A percentile compares a stretch with the other conserved stretches of the same genome.
Conservation (phyloP, 1,284 basidiomycete genomes). For the Microbotryum saponariae region DNA sequence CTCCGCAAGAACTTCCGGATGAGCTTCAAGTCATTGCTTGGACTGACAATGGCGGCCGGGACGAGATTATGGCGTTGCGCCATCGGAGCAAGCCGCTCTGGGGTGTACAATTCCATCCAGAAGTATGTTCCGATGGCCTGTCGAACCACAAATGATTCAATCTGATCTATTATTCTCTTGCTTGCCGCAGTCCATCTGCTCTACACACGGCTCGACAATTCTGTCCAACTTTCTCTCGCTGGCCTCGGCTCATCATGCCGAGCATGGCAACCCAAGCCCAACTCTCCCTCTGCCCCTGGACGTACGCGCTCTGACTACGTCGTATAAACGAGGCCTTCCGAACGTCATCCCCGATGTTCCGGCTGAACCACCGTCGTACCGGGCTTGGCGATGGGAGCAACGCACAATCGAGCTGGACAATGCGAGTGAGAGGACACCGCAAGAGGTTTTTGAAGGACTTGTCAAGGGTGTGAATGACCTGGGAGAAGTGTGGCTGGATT, state of each 20-base stretch:
- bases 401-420: constrained; percentile 8
- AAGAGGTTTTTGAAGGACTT: constrained; percentile 43
- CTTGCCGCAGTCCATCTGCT: constrained; percentile 43
- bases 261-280: background rate
- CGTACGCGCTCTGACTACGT: constrained; percentile 12
- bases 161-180: background rate
- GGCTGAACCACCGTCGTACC: background rate
- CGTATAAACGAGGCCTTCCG: constrained; percentile 1
- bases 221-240: constrained; percentile 40
- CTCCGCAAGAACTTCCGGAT: constrained; percentile 42
- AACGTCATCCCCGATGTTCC: constrained; percentile 4
- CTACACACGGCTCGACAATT: constrained; percentile 40
- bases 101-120: constrained; percentile 95
- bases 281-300: constrained; percentile 5
- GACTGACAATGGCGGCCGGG: constrained; percentile 35
- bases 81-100: constrained; percentile 68
- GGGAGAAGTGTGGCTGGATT: constrained; percentile 49
- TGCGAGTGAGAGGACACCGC: constrained; percentile 32
- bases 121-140: constrained; percentile 60
- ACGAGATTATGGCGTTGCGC: constrained; percentile 40
- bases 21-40: constrained; percentile 47
- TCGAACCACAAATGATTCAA: constrained; percentile 45
- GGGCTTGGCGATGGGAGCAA: constrained; percentile 7
- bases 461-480: constrained; percentile 38
- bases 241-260: background rate